Base-by-base conservation (phyloP, 345 rosid genomes). In the rapeseed (Brassica napus) region DNA sequence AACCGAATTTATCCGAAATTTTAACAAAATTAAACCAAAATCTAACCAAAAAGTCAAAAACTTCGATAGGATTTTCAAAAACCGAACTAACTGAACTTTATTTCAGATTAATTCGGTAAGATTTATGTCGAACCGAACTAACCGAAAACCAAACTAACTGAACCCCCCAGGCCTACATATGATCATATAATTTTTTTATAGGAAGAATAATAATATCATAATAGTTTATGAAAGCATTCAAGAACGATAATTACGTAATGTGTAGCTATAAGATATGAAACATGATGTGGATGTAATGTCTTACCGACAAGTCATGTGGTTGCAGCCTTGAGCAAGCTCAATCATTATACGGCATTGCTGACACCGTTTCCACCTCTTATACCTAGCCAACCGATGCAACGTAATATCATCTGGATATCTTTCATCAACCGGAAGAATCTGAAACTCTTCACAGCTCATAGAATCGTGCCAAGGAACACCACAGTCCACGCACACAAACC, bases 251-350 rank as follows among this genome's bases (percentile, higher is more conserved):
- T 28, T 28, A 28, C 0, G 0, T 3, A 28, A 28, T 35, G 59
- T 18, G n/a, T 11, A 73, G 57, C 18, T n/a, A 52, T 18, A 15
- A 15, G 78, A 75, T 35, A 35, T 34, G 11, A 6, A 24, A 23
- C 6, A 11, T 6, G 2, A 3, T 69, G 5, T 69, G 61, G 32
- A 58, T 71, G 14, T 57, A 34, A 16, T 61, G 21, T 63, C 76
- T 85, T 86, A 95, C 99, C 92, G 80, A 87, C 98, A 95, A 30
- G 98, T 93, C 94, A 95, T 91, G 87, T 91, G 99, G 82, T 91
- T 83, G 86, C 99, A 95, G 77, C 99, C 98, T 65, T 91, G 98
- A 24, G 88, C 76, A 44, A 91, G 99, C 82, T 95, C 97, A 47
- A 91, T 90, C 98, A 95, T 95, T 79, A 90, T 87, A 60, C 87